phyloP scores from a whole-genome alignment of 2,329 filamentous ascomycete genomes.

The Penicillium sp. region DNA sequence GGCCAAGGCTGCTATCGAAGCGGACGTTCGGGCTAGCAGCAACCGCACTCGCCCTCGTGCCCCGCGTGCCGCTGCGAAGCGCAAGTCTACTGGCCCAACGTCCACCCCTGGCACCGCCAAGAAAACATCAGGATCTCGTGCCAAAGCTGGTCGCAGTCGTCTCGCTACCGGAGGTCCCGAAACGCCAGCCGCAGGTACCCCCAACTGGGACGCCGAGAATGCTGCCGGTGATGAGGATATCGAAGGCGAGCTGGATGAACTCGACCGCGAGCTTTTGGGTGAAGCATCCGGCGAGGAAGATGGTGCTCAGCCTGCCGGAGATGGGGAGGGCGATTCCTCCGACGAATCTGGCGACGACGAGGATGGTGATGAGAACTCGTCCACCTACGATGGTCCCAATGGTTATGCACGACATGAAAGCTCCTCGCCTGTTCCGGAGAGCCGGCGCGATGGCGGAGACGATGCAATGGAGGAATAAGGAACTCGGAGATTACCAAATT shows the following conservation, averaged over 20 bases:
- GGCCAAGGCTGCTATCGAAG: constrained; percentile 34
- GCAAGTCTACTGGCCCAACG: constrained; percentile 35
- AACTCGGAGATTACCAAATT: not conserved
- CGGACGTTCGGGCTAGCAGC: constrained; percentile 30
- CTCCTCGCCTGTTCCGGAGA: constrained; percentile 37
- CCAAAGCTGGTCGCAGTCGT: constrained; percentile 37
- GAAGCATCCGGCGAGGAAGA: constrained; percentile 47
- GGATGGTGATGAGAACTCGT: constrained; percentile 41
- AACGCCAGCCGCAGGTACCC: constrained; percentile 31
- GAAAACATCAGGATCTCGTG: constrained; percentile 30
- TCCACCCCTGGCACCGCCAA: constrained; percentile 31
- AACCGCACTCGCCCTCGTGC: constrained; percentile 30
- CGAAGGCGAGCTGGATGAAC: constrained; percentile 46
- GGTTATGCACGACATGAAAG: constrained; percentile 43
- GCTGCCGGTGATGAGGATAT: constrained; percentile 36
- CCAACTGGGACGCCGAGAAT: constrained; percentile 33
- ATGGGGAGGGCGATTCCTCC: constrained; percentile 39
- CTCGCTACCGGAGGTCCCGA: constrained; percentile 26
- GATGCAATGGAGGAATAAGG: constrained; percentile 40
- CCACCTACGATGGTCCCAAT: constrained; percentile 40
- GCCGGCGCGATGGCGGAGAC: constrained; percentile 33
- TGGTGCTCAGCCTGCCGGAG: constrained; percentile 29
- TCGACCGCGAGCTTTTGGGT: constrained; percentile 47
- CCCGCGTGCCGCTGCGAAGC: constrained; percentile 35
- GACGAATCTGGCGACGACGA: constrained; percentile 45